Evolutionary conservation across 768 basidiomycete genomes (phyloP).

Genomic region (Lyophyllum semitale): DNA sequence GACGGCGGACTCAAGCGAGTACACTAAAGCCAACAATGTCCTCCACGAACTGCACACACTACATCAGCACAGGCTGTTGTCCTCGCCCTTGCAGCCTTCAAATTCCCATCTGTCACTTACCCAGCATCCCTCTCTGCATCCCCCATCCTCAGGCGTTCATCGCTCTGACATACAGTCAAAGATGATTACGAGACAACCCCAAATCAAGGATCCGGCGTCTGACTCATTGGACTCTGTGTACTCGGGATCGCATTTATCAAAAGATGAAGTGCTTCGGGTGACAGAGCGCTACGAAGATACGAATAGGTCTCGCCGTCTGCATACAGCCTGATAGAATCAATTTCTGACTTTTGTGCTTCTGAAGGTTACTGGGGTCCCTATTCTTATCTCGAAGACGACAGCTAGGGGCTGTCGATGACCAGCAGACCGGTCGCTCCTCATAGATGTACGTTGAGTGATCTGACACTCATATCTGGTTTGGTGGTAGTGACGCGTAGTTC

Average conservation of each 20-base stretch:
- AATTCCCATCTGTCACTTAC: not conserved
- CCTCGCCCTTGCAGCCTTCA: slow-evolving; percentile 22
- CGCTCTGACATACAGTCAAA: not conserved
- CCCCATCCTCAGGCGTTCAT: not conserved
- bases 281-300: slow-evolving; percentile 62
- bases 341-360: slow-evolving; percentile 4
- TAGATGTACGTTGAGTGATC: not conserved
- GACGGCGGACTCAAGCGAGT: slow-evolving; percentile 36
- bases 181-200: not conserved
- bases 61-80: slow-evolving; percentile 63
- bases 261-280: slow-evolving; percentile 47
- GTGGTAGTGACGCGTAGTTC: not conserved
- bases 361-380: slow-evolving; percentile 62
- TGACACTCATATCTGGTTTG: no score
- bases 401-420: slow-evolving; percentile 19
- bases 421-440: not conserved
- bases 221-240: not conserved
- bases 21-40: slow-evolving; percentile 63
- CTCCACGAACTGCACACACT: slow-evolving; percentile 73
- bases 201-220: slow-evolving; percentile 1
- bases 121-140: not conserved
- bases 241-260: not conserved
- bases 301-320: slow-evolving; percentile 50
- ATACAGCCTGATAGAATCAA: not conserved
- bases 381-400: slow-evolving; percentile 63